Percentiles rank a stretch among this genome's conserved stretches.
phyloP scores from a whole-genome alignment of 2,329 filamentous ascomycete genomes.

The Fusarium penzigii region DNA sequence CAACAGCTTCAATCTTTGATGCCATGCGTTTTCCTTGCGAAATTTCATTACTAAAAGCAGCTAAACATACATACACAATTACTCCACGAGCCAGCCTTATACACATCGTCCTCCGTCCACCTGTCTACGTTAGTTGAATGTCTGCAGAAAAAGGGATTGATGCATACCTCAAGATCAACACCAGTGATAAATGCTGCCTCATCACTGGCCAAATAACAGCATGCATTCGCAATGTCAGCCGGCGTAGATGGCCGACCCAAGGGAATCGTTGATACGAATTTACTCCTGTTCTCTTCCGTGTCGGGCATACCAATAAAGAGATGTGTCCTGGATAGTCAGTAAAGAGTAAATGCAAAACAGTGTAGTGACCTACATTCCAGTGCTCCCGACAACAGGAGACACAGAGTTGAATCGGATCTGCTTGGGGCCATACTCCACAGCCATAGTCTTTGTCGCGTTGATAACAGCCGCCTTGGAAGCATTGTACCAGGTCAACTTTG shows the following conservation, averaged over 20 bases:
- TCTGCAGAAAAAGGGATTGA: background rate
- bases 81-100: background rate
- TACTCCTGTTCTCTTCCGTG: slow-evolving; percentile 60
- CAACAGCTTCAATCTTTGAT: too few species aligned
- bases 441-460: slow-evolving; percentile 60
- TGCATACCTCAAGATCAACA: slow-evolving; percentile 57
- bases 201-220: slow-evolving; percentile 69
- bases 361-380: slow-evolving; percentile 8
- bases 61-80: too few species aligned
- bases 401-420: slow-evolving; percentile 75
- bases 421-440: slow-evolving; percentile 71
- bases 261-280: slow-evolving; percentile 54
- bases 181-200: slow-evolving; percentile 74
- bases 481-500: slow-evolving; percentile 70
- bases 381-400: slow-evolving; percentile 64
- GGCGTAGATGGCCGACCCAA: slow-evolving; percentile 46
- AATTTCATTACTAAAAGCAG: too few species aligned
- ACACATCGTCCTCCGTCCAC: background rate
- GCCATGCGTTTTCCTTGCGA: too few species aligned
- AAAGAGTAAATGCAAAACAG: background rate
- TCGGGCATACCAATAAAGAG: slow-evolving; percentile 62
- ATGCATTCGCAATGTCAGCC: slow-evolving; percentile 69
- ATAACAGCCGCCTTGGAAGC: slow-evolving; percentile 68
- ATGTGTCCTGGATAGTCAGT: slow-evolving; percentile 9
- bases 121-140: background rate